Conservation (phyloP, 345 rosid species). For the Pelargonium nanum region DNA sequence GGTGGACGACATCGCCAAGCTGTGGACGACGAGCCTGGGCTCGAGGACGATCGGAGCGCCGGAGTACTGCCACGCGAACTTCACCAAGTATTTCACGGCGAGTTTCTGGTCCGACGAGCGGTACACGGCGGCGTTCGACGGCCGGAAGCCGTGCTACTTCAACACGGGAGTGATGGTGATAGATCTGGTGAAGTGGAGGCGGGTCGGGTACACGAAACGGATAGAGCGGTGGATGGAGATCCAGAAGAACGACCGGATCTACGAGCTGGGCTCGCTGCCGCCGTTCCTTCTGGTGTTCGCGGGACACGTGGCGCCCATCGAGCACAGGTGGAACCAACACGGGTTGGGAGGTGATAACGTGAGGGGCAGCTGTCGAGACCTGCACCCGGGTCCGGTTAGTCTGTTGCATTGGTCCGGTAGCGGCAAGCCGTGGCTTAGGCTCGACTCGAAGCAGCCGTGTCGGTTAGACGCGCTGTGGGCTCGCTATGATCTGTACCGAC, state of each 20-base stretch:
- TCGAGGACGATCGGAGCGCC: conserved; percentile 63
- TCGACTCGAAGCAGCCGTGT: conserved; percentile 54
- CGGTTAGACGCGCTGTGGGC: conserved; percentile 60
- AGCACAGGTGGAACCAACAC: conserved; percentile 80
- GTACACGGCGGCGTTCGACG: conserved; percentile 37
- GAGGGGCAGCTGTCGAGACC: conserved; percentile 61
- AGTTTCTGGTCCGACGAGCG: conserved; percentile 48
- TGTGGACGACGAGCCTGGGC: conserved; percentile 42
- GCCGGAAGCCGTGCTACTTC: conserved; percentile 57
- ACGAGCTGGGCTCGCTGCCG: conserved; percentile 65
- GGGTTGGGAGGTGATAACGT: conserved; percentile 75
- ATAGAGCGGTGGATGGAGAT: conserved; percentile 83
- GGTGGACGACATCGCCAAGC: conserved; percentile 56
- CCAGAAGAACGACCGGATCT: conserved; percentile 57
- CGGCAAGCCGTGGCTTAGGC: conserved; percentile 75
- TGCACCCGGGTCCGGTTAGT: conserved; percentile 72
- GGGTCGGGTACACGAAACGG: conserved; percentile 47
- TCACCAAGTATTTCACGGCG: conserved; percentile 60
- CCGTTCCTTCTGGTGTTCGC: conserved; percentile 64
- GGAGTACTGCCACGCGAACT: conserved; percentile 73
- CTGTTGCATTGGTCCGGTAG: conserved; percentile 79
- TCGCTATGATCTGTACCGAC: conserved; percentile 56
- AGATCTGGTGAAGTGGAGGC: conserved; percentile 55
- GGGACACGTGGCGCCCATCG: conserved; percentile 63
- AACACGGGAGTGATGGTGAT: conserved; percentile 87